phyloP scores from a whole-genome alignment of 106 monocot genomes.

The Apostasia shenzhenica region DNA sequence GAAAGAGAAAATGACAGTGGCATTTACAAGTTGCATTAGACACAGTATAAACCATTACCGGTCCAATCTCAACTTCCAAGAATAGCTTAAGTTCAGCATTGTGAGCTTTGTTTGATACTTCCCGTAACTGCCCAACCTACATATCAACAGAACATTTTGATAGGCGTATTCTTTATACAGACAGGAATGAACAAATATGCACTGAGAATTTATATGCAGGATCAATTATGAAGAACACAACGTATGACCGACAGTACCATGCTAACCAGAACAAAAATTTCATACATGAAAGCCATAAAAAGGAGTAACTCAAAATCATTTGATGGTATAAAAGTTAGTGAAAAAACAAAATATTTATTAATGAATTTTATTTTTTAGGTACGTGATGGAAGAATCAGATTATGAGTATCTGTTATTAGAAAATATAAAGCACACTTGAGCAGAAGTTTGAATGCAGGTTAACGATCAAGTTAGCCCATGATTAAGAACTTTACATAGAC shows the following conservation, averaged over 20 bases:
- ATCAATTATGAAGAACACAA: neutral
- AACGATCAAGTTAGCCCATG: too few species aligned
- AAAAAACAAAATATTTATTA: too few species aligned
- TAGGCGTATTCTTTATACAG: neutral
- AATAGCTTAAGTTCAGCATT: constrained; percentile 92
- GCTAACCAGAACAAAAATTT: neutral
- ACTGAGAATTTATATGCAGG: neutral
- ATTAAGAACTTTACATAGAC: too few species aligned
- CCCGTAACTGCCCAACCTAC: constrained; percentile 86
- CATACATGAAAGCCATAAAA: too few species aligned
- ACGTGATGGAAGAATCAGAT: too few species aligned
- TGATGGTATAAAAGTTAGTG: too few species aligned
- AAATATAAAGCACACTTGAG: too few species aligned
- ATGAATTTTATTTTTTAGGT: too few species aligned
- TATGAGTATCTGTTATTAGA: too few species aligned
- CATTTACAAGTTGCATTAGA: neutral
- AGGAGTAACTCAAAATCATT: too few species aligned
- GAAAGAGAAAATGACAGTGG: neutral
- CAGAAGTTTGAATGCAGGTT: too few species aligned
- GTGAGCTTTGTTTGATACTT: constrained; percentile 89
- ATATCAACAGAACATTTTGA: neutral
- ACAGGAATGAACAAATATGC: neutral
- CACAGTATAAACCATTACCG: neutral
- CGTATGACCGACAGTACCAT: neutral
- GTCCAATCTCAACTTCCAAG: constrained; percentile 76